These are phyloP conservation scores for Periconia digitata DNA, from an alignment of 2,329 filamentous ascomycete genomes.

Conservation along the genomic window DNA sequence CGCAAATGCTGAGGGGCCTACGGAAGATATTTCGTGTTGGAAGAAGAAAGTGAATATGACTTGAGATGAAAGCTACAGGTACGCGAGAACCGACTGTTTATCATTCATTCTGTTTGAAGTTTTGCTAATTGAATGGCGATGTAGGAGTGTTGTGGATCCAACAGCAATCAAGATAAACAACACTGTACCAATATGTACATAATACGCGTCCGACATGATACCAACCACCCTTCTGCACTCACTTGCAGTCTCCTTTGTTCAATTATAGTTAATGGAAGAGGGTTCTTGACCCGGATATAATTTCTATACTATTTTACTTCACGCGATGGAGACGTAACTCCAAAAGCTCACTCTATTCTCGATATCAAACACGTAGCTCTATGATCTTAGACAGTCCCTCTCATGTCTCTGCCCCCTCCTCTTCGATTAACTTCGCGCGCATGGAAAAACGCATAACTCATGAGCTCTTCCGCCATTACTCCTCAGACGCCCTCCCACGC, in stretches of 20 bases:
- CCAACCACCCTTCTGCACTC: neutral
- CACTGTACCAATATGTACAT: neutral
- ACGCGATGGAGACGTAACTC: too few relatives aligned
- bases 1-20: neutral
- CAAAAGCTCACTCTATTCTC: too few relatives aligned
- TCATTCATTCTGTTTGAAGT: neutral
- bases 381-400: too few relatives aligned
- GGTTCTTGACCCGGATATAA: neutral
- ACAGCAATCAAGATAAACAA: neutral
- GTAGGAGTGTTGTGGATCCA: neutral
- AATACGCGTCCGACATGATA: neutral
- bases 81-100: neutral
- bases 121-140: neutral
- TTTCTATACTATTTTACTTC: neutral
- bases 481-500: too few relatives aligned
- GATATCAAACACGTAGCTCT: too few relatives aligned
- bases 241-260: neutral
- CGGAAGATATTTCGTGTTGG: neutral
- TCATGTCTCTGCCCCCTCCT: too few relatives aligned
- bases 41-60: neutral
- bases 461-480: too few relatives aligned
- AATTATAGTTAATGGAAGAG: neutral
- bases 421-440: too few relatives aligned
- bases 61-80: neutral
- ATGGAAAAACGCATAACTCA: too few relatives aligned